Conservation (phyloP, 768 basidiomycete genomes). For the Kwoniella sp. region DNA sequence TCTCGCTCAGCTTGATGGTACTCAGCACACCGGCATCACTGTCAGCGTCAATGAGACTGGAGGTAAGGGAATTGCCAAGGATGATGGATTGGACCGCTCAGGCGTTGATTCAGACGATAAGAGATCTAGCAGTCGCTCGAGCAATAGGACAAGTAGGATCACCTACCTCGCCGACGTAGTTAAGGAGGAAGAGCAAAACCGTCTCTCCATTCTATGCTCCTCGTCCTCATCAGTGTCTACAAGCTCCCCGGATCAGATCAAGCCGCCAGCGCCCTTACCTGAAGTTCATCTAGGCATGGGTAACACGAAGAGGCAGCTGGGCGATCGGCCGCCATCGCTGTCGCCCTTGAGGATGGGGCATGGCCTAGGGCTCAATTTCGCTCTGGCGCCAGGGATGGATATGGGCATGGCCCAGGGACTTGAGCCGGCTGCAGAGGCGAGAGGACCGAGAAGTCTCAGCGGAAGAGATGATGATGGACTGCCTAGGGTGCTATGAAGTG, state of each 20-base stretch:
- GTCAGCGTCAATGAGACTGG: not conserved
- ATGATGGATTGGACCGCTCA: not conserved
- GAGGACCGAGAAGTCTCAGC: not conserved
- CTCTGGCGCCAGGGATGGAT: conserved; percentile 1
- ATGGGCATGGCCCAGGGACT: conserved; percentile 8
- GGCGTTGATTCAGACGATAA: not conserved
- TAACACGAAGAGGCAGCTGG: not conserved
- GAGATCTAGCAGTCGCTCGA: not conserved
- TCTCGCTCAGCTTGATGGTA: not conserved
- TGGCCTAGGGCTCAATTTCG: conserved; percentile 2
- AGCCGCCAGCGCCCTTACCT: not conserved
- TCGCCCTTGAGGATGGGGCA: not conserved
- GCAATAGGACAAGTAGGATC: conserved; percentile 9
- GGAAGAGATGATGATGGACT: not conserved
- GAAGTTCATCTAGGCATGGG: not conserved
- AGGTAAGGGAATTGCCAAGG: not conserved
- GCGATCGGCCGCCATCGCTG: conserved; percentile 5
- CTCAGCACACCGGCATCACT: no score
- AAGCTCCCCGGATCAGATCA: not conserved
- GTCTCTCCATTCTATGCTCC: not conserved
- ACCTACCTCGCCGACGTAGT: conserved; percentile 31
- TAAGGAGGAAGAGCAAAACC: conserved; percentile 14
- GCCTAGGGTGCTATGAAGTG: conserved; percentile 1
- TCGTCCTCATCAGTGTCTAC: not conserved
- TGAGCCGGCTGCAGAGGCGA: not conserved